A percentile compares a stretch with the other conserved stretches of the same genome.
These are phyloP conservation scores for Pinus taeda DNA, from an alignment of 75 land plant species.

Conservation along the genomic window DNA sequence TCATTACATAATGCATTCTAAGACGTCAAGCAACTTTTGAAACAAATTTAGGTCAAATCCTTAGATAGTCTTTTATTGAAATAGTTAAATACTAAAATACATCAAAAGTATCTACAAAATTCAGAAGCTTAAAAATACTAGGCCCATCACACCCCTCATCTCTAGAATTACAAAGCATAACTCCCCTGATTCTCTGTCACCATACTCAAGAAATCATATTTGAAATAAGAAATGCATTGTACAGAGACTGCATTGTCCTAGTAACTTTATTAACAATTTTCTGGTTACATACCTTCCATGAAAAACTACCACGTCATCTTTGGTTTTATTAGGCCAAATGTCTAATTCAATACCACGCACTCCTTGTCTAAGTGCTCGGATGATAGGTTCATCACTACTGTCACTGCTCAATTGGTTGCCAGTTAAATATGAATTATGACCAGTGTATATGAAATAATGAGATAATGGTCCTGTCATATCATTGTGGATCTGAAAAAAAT, in stretches of 20 bases:
- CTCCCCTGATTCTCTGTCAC: not conserved
- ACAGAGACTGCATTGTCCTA: not conserved
- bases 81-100: not conserved
- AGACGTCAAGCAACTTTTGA: not conserved
- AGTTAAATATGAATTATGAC: constrained; percentile 90
- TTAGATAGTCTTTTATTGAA: not conserved
- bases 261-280: not conserved
- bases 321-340: constrained; percentile 67
- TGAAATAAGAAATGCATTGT: not conserved
- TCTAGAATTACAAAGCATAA: not conserved
- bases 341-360: constrained; percentile 86
- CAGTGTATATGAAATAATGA: constrained; percentile 80
- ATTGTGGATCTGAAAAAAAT: constrained; percentile 67
- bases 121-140: not conserved
- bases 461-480: constrained; percentile 85
- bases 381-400: constrained; percentile 71
- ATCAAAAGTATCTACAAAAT: not conserved
- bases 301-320: constrained; percentile 52
- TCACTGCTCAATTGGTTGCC: constrained; percentile 88
- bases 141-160: not conserved
- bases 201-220: not conserved
- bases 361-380: constrained; percentile 63
- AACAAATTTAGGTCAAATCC: not conserved
- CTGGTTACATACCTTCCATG: constrained; percentile 69
- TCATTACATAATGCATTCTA: not conserved